Percentiles rank a stretch among this genome's conserved stretches.
Conservation (phyloP, 108 stramenopile genomes). For the Nannochloropsis gaditana region DNA sequence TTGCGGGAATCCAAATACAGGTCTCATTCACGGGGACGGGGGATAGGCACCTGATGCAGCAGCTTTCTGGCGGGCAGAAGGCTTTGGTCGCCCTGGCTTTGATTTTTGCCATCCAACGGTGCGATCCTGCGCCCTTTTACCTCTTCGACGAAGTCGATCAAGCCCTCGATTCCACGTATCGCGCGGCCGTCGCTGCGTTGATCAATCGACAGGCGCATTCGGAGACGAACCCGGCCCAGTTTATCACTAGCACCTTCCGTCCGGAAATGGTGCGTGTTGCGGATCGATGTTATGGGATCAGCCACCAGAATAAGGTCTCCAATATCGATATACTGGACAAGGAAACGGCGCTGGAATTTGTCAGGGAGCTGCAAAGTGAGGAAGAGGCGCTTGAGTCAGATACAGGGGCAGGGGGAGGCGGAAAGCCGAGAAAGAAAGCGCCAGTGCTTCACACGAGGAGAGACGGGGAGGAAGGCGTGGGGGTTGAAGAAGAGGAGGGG, state of each 20-base stretch:
- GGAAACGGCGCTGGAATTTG: not conserved
- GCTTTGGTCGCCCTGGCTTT: conserved; percentile 96
- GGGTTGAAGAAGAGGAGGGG: conserved; percentile 20
- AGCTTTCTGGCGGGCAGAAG: conserved; percentile 97
- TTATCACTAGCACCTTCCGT: conserved; percentile 97
- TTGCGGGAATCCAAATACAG: conserved; percentile 80
- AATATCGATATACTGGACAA: not conserved
- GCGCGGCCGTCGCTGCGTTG: conserved; percentile 87
- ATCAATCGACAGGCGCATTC: conserved; percentile 81
- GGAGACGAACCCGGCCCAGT: conserved; percentile 86
- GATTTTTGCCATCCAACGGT: conserved; percentile 82
- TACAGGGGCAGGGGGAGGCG: not conserved
- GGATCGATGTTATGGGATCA: conserved; percentile 54
- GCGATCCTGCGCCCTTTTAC: conserved; percentile 99
- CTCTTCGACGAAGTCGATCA: conserved; percentile 92
- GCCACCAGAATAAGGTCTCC: conserved; percentile 49
- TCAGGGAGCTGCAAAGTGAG: not conserved
- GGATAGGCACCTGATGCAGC: conserved; percentile 61
- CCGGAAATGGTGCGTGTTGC: conserved; percentile 90
- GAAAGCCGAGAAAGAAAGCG: not conserved
- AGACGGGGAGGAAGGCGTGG: conserved; percentile 2
- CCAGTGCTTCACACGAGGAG: not conserved
- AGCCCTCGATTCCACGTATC: conserved; percentile 90
- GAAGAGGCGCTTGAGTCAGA: not conserved
- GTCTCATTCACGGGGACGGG: conserved; percentile 81